These are phyloP conservation scores for Candida buenavistaensis DNA, from an alignment of 1,139 yeast genomes.

Conservation along the genomic window DNA sequence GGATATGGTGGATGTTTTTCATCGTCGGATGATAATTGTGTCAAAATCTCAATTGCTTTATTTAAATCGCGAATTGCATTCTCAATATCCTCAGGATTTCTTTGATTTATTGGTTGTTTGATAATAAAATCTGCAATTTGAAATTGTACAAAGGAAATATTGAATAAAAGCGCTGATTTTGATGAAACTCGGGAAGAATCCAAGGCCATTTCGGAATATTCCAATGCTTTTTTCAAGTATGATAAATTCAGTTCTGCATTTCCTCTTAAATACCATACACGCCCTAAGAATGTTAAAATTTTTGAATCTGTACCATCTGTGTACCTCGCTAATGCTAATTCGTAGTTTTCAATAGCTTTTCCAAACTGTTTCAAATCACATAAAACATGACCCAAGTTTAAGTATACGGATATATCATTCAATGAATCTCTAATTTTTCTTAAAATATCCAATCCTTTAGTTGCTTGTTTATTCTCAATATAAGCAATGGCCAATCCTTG, in stretches of 20 bases:
- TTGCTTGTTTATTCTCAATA: constrained; percentile 80
- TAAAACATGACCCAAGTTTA: constrained; percentile 87
- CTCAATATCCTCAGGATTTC: constrained; percentile 64
- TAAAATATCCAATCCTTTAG: constrained; percentile 80
- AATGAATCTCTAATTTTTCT: constrained; percentile 89
- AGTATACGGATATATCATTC: constrained; percentile 76
- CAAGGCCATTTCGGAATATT: constrained; percentile 61
- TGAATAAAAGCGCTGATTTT: constrained; percentile 56
- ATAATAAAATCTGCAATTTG: constrained; percentile 84
- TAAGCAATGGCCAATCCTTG: constrained; percentile 95
- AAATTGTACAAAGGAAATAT: constrained; percentile 80
- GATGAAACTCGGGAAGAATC: constrained; percentile 39
- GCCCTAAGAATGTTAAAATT: constrained; percentile 72
- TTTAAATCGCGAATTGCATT: constrained; percentile 58
- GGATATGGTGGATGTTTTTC: constrained; percentile 71
- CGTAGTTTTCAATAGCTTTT: constrained; percentile 88
- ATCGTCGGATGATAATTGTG: constrained; percentile 54
- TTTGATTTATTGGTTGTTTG: constrained; percentile 58
- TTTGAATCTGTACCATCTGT: constrained; percentile 64
- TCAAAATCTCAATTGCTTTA: constrained; percentile 62
- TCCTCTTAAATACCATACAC: constrained; percentile 90
- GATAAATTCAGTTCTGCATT: constrained; percentile 62
- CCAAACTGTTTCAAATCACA: constrained; percentile 79
- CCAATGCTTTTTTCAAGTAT: constrained; percentile 61
- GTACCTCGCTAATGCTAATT: constrained; percentile 69